A percentile compares a stretch with the other conserved stretches of the same genome.
Conservation (phyloP, 306 rosid genomes). For the Bauhinia variegata region DNA sequence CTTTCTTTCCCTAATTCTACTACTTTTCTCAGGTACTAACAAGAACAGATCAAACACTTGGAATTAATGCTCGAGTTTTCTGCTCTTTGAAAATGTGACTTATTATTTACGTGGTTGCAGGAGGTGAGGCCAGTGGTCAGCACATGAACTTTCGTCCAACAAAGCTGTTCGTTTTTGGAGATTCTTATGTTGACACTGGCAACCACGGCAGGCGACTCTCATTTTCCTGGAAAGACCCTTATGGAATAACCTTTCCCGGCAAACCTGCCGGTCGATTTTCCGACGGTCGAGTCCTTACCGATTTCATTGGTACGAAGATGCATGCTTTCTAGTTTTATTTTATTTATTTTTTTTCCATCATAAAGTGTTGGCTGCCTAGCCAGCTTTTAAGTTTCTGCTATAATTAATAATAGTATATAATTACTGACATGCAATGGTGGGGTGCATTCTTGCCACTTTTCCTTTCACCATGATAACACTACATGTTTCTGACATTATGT, state of each 20-base stretch:
- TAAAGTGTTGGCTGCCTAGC: not conserved
- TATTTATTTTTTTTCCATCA: not conserved
- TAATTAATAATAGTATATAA: not conserved
- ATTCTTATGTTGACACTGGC: slow-evolving; percentile 58
- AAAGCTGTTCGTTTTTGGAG: slow-evolving; percentile 52
- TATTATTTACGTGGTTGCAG: no score
- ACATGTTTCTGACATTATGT: not conserved
- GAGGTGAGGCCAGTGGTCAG: slow-evolving; percentile 19
- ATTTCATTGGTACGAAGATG: slow-evolving; percentile 44
- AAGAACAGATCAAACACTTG: no score
- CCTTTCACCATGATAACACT: slow-evolving; percentile 8
- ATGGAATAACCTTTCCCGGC: slow-evolving; percentile 55
- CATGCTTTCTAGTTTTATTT: not conserved
- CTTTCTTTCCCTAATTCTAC: not conserved
- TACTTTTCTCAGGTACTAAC: slow-evolving; percentile 31
- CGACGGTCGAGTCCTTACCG: slow-evolving; percentile 58
- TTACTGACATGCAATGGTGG: slow-evolving; percentile 24
- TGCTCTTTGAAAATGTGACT: no score
- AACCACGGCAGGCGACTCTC: slow-evolving; percentile 27
- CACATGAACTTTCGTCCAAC: not conserved
- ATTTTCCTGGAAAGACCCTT: slow-evolving; percentile 51
- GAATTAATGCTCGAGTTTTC: no score
- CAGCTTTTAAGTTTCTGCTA: no score
- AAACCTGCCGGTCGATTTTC: slow-evolving; percentile 58
- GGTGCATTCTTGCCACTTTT: slow-evolving; percentile 31